Base-by-base conservation (phyloP, 2,329 filamentous ascomycete species). In the Fusarium brachygibbosum region DNA sequence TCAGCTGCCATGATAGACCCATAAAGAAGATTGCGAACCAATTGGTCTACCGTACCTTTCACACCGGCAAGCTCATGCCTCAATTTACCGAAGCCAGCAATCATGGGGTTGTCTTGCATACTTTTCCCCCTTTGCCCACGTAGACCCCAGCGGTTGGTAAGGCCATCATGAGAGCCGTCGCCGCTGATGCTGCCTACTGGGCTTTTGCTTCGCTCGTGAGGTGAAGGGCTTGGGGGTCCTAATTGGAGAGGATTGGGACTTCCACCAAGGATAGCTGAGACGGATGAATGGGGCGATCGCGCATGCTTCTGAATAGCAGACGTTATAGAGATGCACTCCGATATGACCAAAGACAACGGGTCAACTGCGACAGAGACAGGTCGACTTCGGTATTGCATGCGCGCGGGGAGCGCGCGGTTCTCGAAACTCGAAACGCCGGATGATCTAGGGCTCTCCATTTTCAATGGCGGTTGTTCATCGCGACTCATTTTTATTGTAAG, bases 231-330 rank as follows among this genome's bases (percentile, higher is more conserved):
- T 6, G 84, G 81, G 13, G 83, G 83, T 2, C 83, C 85, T 6
- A 88, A 80, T 57, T 86, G 84, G 58, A 88, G 79, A 9, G 86
- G 81, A 64, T 87, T 89, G 28, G 87, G 88, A 67, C 84, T 88
- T 69, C 93, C 93, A 51, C 96, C 96, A 32, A 99, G 86, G 65
- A 99, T 99, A 54, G 95, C 95, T 37, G 96, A 94, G 44, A 99
- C 96, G 7, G 94, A 98, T 14, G 94, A 97, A 79, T 98, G 94
- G 48, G 94, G 93, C 86, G 95, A 98, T 70, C 96, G 92, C 69
- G 94, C 92, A 87, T 98, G 91, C 83, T 99, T 99, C 76, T 97
- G 94, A 87, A 99, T 98, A 65, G 94, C 94, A 67, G 95, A 98
- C 16, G 96, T 98, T 82, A 99, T 95, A 45, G 94, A 95, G 78